Evolutionary conservation across 78 protist genomes (phyloP), one percentile per base, ranked within the genome.

Genomic region (Cavenderia fasciculata): DNA sequence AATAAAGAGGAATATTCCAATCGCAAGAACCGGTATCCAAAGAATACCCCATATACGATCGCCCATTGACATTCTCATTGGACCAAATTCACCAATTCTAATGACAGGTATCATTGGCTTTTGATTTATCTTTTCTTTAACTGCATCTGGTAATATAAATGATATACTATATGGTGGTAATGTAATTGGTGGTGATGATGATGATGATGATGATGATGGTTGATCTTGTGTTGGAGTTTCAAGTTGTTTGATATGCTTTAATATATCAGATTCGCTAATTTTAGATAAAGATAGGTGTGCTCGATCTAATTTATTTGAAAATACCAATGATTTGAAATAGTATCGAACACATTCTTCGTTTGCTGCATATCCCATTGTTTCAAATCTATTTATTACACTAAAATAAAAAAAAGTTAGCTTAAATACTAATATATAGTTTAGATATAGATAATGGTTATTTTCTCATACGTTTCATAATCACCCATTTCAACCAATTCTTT

Each of bases 401-500:
- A 38, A 51, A 16, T 21, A 25, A 34, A 27, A 21, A 18, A 65
- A n/a, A 52, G 12, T 52, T 52, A 21, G 21, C 4, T 52, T 21
- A 52, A 12, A 52, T 52, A 19, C 21, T 21, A 12, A 10, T 19
- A 21, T 21, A 52, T 19, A 52, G 59, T 52, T 21, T 3, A 3
- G 5, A 52, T 3, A 52, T 52, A 4, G n/a, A 19, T 52, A 52
- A 19, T 21, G n/a, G 69, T 40, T 29, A 27, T 34, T 36, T 27
- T 25, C n/a, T 47, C 87, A 77, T 79, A 79, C 88, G 90, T 68
- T 29, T 82, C 90, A 68, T 82, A 82, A 43, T 82, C 90, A 33
- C 90, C 72, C 78, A 82, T 68, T 46, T 82, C 78, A 33, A 63
- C 25, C 18, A 82, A 57, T 33, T 82, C 78, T 52, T 82, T 31